Percentiles rank a stretch among this genome's conserved stretches.
Conservation (phyloP, 1,284 basidiomycete species). For the Naganishia albida region DNA sequence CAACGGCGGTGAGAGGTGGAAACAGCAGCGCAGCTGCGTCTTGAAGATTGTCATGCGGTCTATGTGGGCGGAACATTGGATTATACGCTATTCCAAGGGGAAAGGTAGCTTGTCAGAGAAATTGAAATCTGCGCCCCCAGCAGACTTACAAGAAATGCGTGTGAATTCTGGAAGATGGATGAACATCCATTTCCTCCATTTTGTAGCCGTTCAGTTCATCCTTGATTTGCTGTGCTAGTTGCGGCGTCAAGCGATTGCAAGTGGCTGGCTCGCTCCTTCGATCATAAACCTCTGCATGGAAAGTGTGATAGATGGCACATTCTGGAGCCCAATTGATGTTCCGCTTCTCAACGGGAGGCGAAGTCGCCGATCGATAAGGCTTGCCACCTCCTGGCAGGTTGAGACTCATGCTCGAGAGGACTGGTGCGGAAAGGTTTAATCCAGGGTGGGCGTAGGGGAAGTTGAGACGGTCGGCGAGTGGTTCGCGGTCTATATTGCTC, state of each 20-base stretch:
- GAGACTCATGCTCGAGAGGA: slow-evolving; percentile 66
- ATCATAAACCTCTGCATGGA: slow-evolving; percentile 87
- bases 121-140: background rate
- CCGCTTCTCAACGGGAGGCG: slow-evolving; percentile 65
- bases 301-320: slow-evolving; percentile 92
- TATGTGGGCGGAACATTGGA: background rate
- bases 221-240: slow-evolving; percentile 92
- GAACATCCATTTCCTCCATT: slow-evolving; percentile 98
- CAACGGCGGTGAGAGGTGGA: background rate
- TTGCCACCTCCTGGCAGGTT: slow-evolving; percentile 26
- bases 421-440: slow-evolving; percentile 80
- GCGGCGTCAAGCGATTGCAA: slow-evolving; percentile 92
- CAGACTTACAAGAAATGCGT: slow-evolving; percentile 61
- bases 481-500: slow-evolving; percentile 33
- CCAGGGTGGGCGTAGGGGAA: slow-evolving; percentile 65
- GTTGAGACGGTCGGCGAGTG: slow-evolving; percentile 34
- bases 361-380: slow-evolving; percentile 42
- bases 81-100: slow-evolving; percentile 5
- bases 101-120: background rate
- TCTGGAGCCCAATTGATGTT: slow-evolving; percentile 84
- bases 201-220: slow-evolving; percentile 95
- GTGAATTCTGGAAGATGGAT: slow-evolving; percentile 80
- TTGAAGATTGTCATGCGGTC: background rate
- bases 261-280: slow-evolving; percentile 92
- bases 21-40: slow-evolving; percentile 25